Base-by-base conservation (phyloP, 208 protist species). In the Lotmaria passim region DNA sequence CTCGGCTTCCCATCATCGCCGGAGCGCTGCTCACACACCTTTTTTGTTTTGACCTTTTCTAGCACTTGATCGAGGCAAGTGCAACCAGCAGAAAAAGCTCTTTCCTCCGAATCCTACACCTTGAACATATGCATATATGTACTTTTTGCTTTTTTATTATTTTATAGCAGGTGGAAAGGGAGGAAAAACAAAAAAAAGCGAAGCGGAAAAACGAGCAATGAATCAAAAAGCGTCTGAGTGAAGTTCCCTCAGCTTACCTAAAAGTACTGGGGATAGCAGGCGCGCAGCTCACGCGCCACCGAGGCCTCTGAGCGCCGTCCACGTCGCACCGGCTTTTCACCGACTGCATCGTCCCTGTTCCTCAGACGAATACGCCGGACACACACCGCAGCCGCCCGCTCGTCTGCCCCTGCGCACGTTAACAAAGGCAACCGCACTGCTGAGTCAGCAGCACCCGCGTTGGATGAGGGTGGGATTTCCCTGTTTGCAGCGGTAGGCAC, bases 181-280 rank as follows among this genome's bases (percentile, higher is more conserved):
- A n/a, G 28, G 36, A 46, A 58, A 23, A 39, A 62, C 5, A 41
- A 26, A 3, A 17, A 55, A 65, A 55, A 52, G 62, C 3, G 39
- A 56, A 57, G 14, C 46, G n/a, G n/a, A 59, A 60, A 36, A 28
- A 44, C 26, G 62, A 44, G 15, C 24, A 26, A 57, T 17, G 24
- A 30, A 24, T 48, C 11, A 23, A 28, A 23, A n/a, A 39, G 24
- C 41, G 41, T 17, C 3, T 17, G 3, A 10, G 41, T 4, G 3
- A 15, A 46, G 2, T 3, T 10, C 15, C 15, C 5, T 6, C 41
- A 63, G 36, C 26, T 26, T 7, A n/a, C 8, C 33, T 52, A 53
- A 30, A 75, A 75, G 30, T 75, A 62, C 11, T 75, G 60, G 8
- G 69, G 69, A 47, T 75, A 75, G 33, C 30, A 47, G 26, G 43